Conservation (phyloP, 495 filamentous ascomycete species). For the Annulohypoxylon moriforme region DNA sequence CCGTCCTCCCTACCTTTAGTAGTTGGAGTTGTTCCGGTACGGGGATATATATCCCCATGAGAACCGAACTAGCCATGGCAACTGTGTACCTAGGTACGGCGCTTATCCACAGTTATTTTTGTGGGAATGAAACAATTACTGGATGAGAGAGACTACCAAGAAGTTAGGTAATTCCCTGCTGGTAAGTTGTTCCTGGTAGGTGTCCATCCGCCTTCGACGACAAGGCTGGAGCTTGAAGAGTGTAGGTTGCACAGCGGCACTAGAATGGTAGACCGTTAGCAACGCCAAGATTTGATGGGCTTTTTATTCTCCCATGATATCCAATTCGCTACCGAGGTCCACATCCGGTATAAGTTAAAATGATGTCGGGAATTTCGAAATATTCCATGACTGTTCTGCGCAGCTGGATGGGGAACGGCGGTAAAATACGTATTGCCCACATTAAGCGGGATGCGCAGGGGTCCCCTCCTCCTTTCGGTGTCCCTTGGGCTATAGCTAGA, state of each 20-base stretch:
- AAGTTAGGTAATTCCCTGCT: conserved; percentile 32
- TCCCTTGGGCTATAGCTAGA: conserved; percentile 29
- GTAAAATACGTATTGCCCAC: conserved; percentile 47
- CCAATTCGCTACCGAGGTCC: conserved; percentile 41
- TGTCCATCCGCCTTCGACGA: conserved; percentile 30
- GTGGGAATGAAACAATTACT: conserved; percentile 12
- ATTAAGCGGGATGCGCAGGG: conserved; percentile 45
- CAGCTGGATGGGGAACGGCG: conserved; percentile 43
- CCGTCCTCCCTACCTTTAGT: neutral
- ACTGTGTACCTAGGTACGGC: conserved; percentile 14
- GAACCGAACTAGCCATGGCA: conserved; percentile 15
- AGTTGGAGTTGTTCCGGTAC: conserved; percentile 25
- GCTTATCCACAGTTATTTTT: neutral
- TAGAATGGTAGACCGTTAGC: conserved; percentile 38
- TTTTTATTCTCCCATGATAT: conserved; percentile 38
- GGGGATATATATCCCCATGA: conserved; percentile 36
- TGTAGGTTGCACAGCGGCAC: conserved; percentile 30
- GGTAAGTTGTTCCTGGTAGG: conserved; percentile 26
- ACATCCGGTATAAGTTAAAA: conserved; percentile 41
- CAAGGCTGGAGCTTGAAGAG: conserved; percentile 34
- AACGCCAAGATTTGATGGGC: conserved; percentile 36
- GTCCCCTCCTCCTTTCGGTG: conserved; percentile 41
- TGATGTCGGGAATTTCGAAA: conserved; percentile 33
- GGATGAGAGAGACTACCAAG: conserved; percentile 9
- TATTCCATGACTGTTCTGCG: conserved; percentile 41